Evolutionary conservation across 2,329 filamentous ascomycete species (phyloP), one percentile per base, ranked within the genome.

Genomic region (Dryadomyces quercivorus): DNA sequence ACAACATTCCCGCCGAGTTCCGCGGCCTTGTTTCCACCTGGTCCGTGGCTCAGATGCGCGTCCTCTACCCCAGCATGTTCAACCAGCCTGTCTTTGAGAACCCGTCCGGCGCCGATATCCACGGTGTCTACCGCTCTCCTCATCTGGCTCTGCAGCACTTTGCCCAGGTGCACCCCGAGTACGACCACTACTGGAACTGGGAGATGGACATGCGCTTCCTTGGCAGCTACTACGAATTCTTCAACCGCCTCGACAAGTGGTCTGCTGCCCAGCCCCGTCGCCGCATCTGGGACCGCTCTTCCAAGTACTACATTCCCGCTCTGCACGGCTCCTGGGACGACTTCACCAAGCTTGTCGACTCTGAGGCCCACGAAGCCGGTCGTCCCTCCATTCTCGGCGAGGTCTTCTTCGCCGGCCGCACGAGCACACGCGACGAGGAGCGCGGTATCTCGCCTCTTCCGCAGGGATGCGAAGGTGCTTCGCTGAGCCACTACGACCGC

Each of bases 21-120:
- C 86, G 84, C 64, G 81, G 84, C 57, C 80, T 95, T 66, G 86
- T 85, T 47, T 88, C 85, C 0, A 72, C 94, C 6, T 95, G 89
- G 89, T 90, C 87, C 2, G 88, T 93, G 66, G 76, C 81, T 52
- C 87, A 92, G 67, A 92, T 95, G 86, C 76, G 77, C 55, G 75
- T 91, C 55, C 82, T 88, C 66, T 95, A 94, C 63, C 67, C 77
- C 57, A 80, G 80, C 2, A 78, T 81, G 44, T 84, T 90, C n/a
- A 83, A 85, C 61, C 80, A 84, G 47, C 79, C 83, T 1, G 81
- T 84, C 62, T 60, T 60, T 20, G 72, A 76, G 54, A 79, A 80
- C 63, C 77, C 76, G 7, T 75, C 73, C 55, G 69, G 77, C 59
- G 74, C 71, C 15, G 76, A 80, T 52, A 74, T 87, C 31, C 83